Evolutionary conservation across 1,284 basidiomycete genomes (phyloP).

Genomic region (Pisolithus thermaeus): DNA sequence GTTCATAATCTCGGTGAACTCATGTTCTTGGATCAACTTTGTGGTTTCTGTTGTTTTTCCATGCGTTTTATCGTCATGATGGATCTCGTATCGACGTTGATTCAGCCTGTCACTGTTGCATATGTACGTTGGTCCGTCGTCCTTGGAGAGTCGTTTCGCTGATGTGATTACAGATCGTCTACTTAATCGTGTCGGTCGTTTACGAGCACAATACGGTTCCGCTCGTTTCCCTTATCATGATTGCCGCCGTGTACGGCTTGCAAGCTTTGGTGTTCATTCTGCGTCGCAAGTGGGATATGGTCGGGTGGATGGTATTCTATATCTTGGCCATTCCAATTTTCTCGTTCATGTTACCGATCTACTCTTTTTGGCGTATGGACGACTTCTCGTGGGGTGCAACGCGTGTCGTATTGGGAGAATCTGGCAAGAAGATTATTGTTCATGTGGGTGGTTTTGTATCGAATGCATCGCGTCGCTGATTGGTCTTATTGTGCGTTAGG

Average conservation of each 20-base stretch:
- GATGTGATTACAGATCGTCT: conserved; percentile 60
- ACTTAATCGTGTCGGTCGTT: conserved; percentile 76
- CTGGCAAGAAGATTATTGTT: conserved; percentile 91
- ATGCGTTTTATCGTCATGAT: conserved; percentile 99
- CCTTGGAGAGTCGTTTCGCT: conserved; percentile 7
- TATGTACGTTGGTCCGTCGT: conserved; percentile 60
- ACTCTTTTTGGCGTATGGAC: conserved; percentile 99
- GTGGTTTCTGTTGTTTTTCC: conserved; percentile 97
- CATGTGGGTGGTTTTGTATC: conserved; percentile 56
- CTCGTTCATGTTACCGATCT: conserved; percentile 90
- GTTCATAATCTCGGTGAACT: conserved; percentile 96
- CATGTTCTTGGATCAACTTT: conserved; percentile 88
- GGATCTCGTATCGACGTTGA: conserved; percentile 83
- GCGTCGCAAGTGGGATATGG: conserved; percentile 91
- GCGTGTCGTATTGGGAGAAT: conserved; percentile 90
- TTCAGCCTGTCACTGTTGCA: conserved; percentile 88
- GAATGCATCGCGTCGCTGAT: conserved; percentile 6
- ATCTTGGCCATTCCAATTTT: conserved; percentile 88
- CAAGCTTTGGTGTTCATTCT: conserved; percentile 85
- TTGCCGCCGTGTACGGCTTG: conserved; percentile 89
- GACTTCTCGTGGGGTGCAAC: conserved; percentile 98
- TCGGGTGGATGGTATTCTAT: conserved; percentile 97
- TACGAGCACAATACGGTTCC: conserved; percentile 64
- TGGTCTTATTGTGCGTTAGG: conserved; percentile 40
- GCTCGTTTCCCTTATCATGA: conserved; percentile 81